Evolutionary conservation across 371 early-diverging fungal species (phyloP).

Genomic region (Mucor mucedo): DNA sequence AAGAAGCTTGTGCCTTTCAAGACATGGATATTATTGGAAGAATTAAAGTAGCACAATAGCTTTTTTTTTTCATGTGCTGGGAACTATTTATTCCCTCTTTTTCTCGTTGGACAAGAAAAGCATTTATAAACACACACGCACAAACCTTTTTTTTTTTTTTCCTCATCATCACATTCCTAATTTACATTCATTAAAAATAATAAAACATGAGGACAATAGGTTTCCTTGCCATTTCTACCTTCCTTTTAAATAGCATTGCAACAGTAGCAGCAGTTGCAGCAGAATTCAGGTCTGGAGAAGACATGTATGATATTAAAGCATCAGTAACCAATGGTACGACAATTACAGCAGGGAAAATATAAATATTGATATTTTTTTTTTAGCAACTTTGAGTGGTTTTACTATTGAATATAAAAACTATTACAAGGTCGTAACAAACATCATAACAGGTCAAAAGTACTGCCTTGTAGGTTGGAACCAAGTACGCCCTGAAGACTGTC

Average conservation of each 20-base stretch:
- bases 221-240: slow-evolving; percentile 5
- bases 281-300: not conserved
- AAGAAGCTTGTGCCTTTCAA: slow-evolving; percentile 30
- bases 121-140: slow-evolving; percentile 1
- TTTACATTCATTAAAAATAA: slow-evolving; percentile 1
- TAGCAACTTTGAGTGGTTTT: slow-evolving; percentile 23
- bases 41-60: slow-evolving; percentile 14
- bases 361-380: not conserved
- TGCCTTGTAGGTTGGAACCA: slow-evolving; percentile 28
- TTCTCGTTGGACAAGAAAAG: slow-evolving; percentile 25
- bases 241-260: slow-evolving; percentile 1
- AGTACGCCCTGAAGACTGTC: slow-evolving; percentile 15
- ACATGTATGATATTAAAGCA: slow-evolving; percentile 9
- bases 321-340: slow-evolving; percentile 14
- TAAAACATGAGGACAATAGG: not conserved
- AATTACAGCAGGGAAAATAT: not conserved
- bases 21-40: slow-evolving; percentile 16
- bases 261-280: not conserved
- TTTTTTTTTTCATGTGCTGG: slow-evolving; percentile 10
- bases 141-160: slow-evolving; percentile 10
- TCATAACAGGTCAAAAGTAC: slow-evolving; percentile 6
- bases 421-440: slow-evolving; percentile 33
- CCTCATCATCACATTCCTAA: not conserved
- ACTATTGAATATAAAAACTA: slow-evolving; percentile 33
- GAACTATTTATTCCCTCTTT: slow-evolving; percentile 5